Conservation (phyloP, 1,284 basidiomycete genomes). For the Pseudozyma pruni region DNA sequence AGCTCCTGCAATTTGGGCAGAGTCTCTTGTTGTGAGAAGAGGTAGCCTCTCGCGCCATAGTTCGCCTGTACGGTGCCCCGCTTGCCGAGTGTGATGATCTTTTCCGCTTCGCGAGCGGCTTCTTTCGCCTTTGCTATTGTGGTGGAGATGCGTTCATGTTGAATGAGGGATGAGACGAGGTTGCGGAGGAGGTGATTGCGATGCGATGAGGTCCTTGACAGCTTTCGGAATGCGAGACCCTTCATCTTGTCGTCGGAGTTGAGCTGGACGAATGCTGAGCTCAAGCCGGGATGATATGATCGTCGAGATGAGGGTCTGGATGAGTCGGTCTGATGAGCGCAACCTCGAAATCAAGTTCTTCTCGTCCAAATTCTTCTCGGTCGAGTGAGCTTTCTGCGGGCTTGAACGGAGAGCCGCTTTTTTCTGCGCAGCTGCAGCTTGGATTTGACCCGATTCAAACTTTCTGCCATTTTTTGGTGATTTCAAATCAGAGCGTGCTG, state of each 20-base stretch:
- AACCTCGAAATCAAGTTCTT: conserved; percentile 9
- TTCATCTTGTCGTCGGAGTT: conserved; percentile 53
- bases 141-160: conserved; percentile 96
- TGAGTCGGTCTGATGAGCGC: background rate
- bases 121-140: conserved; percentile 96
- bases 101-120: conserved; percentile 88
- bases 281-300: background rate
- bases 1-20: conserved; percentile 84
- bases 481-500: too few species aligned
- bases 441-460: conserved; percentile 13
- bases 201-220: conserved; percentile 56
- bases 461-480: too few species aligned
- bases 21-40: conserved; percentile 68
- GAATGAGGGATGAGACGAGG: conserved; percentile 90
- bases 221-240: conserved; percentile 65
- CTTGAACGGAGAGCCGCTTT: conserved; percentile 18
- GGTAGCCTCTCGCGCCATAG: conserved; percentile 56
- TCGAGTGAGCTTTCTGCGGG: conserved; percentile 23
- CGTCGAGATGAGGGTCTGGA: background rate
- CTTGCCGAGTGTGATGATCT: conserved; percentile 73
- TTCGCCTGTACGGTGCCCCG: conserved; percentile 43
- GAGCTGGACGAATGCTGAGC: background rate
- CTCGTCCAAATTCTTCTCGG: conserved; percentile 32
- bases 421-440: background rate
- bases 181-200: conserved; percentile 71